phyloP scores from a whole-genome alignment of 2,329 filamentous ascomycete genomes.

The Cadophora luteo-olivacea region DNA sequence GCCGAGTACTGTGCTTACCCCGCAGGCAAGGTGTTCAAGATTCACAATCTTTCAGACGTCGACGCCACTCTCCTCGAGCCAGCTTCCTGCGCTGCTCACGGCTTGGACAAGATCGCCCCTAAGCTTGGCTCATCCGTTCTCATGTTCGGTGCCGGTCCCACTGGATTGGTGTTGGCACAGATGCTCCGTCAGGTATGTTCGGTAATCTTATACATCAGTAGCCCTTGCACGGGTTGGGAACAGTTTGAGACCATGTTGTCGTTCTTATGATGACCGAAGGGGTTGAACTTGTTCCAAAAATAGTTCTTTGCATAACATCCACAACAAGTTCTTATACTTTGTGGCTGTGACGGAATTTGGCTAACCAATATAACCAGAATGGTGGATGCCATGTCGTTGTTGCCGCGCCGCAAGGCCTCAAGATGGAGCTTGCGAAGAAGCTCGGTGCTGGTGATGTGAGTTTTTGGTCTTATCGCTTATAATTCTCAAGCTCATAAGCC shows the following conservation, averaged over 20 bases:
- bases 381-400: conserved; percentile 74
- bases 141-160: conserved; percentile 71
- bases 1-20: conserved; percentile 69
- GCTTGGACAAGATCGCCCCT: conserved; percentile 71
- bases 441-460: conserved; percentile 58
- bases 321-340: background rate
- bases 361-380: conserved; percentile 61
- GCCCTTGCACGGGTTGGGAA: background rate
- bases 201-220: background rate
- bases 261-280: background rate
- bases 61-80: conserved; percentile 75
- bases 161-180: conserved; percentile 59
- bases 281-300: too few species aligned
- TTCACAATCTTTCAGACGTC: conserved; percentile 69
- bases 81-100: conserved; percentile 74
- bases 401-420: conserved; percentile 71
- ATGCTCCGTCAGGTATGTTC: conserved; percentile 58
- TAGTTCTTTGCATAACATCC: too few species aligned
- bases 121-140: conserved; percentile 69
- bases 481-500: conserved; percentile 4
- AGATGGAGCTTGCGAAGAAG: conserved; percentile 71
- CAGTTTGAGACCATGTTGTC: background rate
- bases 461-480: background rate
- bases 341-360: background rate
- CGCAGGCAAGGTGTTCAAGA: conserved; percentile 66